Conservation (phyloP, 176 grass and related monocot species). For the Saccharum officinarum region DNA sequence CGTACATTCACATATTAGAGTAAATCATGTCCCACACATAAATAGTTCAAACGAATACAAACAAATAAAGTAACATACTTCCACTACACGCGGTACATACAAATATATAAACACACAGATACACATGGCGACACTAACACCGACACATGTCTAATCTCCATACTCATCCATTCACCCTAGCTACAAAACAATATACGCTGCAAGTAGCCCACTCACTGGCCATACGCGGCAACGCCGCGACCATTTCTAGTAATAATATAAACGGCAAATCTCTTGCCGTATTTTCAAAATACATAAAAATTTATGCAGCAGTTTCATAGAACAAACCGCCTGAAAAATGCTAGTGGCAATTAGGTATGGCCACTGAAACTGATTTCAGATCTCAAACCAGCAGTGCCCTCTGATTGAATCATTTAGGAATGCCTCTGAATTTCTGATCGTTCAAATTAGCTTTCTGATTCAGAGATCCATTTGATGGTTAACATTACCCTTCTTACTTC, state of each 20-base stretch:
- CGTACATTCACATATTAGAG: too few species aligned
- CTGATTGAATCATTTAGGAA: background rate
- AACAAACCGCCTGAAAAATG: background rate
- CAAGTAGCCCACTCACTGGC: too few species aligned
- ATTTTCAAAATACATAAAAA: background rate
- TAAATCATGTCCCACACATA: too few species aligned
- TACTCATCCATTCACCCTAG: too few species aligned
- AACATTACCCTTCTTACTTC: background rate
- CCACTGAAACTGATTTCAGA: background rate
- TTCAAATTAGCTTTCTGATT: slow-evolving; percentile 2
- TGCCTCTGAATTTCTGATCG: background rate
- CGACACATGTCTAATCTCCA: too few species aligned
- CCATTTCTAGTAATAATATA: background rate
- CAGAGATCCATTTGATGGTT: background rate
- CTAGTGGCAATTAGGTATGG: background rate
- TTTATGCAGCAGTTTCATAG: background rate
- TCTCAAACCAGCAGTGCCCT: background rate
- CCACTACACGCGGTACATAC: too few species aligned
- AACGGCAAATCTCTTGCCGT: background rate
- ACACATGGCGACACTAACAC: too few species aligned
- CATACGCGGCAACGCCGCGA: too few species aligned
- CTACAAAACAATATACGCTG: too few species aligned
- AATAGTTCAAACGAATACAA: too few species aligned
- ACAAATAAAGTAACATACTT: too few species aligned
- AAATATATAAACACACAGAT: too few species aligned